Base-by-base conservation (phyloP, 345 rosid species). In the Mallotus nudiflorus region DNA sequence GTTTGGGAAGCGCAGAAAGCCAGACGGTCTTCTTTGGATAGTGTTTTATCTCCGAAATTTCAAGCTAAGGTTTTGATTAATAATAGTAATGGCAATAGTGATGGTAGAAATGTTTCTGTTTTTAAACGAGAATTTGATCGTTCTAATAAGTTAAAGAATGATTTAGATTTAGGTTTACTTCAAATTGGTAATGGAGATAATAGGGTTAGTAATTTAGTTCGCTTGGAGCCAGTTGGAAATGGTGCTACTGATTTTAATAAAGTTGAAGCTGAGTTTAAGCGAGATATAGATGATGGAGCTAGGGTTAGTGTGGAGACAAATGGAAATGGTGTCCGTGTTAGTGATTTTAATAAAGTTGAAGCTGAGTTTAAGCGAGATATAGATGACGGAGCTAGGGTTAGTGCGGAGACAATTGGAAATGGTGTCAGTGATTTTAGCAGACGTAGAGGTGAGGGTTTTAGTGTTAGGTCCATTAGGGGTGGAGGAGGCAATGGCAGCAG, bases 1-100 rank as follows among this genome's bases (percentile, higher is more conserved):
- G 78, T 65, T 24, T 69, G 78, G 78, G 78, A 75, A 46, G 78
- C 78, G n/a, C 55, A 63, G 56, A 75, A 75, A 53, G 27, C 24
- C 11, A 42, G 70, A 14, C 60, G 69, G 9, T 50, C 53, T 3
- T 75, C 73, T 9, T 50, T 45, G n/a, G 24, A 65, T 65, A 52
- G 48, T 6, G 48, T 27, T 9, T 14, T 58, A 27, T 10, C 53
- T 50, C 42, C 49, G 33, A 20, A 9, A 14, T 39, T 56, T 12
- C 29, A 12, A 10, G 42, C 60, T 59, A 44, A 52, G 45, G 33
- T 28, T 25, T 11, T 46, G 52, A 19, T 58, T 31, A 39, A n/a
- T 33, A 16, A 15, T 35, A 59, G 35, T 37, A 35, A 35, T 59
- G 15, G 1, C 35, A 9, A 3, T 9, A 42, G 9, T 42, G 14